Percentiles rank a stretch among this genome's conserved stretches.
These are phyloP conservation scores for Dioszegia crocea DNA, from an alignment of 768 basidiomycete genomes.

Conservation along the genomic window DNA sequence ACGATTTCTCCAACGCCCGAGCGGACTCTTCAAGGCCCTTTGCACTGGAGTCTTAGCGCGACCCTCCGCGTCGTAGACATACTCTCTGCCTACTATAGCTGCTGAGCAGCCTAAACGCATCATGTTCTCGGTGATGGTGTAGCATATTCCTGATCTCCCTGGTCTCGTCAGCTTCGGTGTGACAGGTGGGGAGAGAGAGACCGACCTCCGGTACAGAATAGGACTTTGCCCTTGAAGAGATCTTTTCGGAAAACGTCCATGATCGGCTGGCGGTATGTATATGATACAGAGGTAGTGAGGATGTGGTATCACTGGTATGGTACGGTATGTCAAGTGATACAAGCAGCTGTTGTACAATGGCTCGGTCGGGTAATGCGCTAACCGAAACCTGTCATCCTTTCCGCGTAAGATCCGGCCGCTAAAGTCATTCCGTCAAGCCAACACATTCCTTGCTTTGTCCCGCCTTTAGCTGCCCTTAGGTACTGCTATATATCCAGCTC, in stretches of 20 bases:
- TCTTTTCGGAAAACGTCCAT: conserved; percentile 60
- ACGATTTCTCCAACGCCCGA: conserved; percentile 63
- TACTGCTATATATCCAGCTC: background rate
- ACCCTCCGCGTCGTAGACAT: conserved; percentile 38
- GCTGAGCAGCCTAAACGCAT: conserved; percentile 71
- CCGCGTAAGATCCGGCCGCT: background rate
- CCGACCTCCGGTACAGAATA: conserved; percentile 71
- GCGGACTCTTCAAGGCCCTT: conserved; percentile 69
- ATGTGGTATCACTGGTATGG: no score
- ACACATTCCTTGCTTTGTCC: conserved; percentile 1
- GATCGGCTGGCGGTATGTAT: no score
- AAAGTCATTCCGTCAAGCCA: background rate
- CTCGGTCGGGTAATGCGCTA: no score
- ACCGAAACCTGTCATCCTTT: background rate
- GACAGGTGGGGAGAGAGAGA: background rate
- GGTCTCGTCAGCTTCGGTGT: background rate
- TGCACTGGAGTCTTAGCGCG: conserved; percentile 54
- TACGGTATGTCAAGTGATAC: no score
- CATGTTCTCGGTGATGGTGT: conserved; percentile 75
- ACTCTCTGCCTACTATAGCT: conserved; percentile 83
- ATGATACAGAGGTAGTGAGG: no score
- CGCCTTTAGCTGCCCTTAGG: background rate
- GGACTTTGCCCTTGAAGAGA: conserved; percentile 83
- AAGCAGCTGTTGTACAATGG: no score
- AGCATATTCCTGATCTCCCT: conserved; percentile 76